These are phyloP conservation scores for Pleodorina starrii DNA, from an alignment of 139 green algal genomes.

Conservation along the genomic window DNA sequence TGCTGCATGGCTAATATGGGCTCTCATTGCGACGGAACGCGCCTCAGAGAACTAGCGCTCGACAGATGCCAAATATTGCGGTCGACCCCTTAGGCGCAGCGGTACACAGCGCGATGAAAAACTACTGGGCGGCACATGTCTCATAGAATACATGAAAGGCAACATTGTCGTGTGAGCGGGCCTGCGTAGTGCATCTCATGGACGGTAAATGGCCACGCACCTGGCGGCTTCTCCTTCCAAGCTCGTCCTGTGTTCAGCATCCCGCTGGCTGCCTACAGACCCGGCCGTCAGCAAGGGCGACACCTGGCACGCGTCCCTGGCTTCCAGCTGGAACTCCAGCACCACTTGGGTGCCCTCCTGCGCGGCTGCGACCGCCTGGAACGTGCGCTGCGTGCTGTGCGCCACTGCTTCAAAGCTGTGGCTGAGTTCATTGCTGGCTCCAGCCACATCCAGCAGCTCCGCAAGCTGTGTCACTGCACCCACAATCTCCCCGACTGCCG, in stretches of 20 bases:
- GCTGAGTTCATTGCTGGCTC: background rate
- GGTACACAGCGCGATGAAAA: too few species aligned
- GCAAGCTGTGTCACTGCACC: background rate
- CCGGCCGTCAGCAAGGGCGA: background rate
- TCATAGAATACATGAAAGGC: too few species aligned
- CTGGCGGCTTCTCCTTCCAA: slow-evolving; percentile 1
- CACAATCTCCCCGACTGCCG: background rate
- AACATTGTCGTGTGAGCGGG: too few species aligned
- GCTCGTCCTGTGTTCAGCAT: background rate
- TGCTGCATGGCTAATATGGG: too few species aligned
- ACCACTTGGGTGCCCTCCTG: background rate
- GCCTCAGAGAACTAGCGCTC: too few species aligned
- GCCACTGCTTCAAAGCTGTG: slow-evolving; percentile 30
- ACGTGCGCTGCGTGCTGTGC: background rate
- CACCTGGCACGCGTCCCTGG: slow-evolving; percentile 1
- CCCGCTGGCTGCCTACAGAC: background rate
- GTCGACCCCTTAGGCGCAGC: too few species aligned
- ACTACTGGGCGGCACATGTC: too few species aligned
- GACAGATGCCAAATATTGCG: too few species aligned
- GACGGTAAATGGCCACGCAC: too few species aligned
- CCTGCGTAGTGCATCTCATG: too few species aligned
- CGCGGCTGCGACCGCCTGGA: background rate
- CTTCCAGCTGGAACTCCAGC: background rate
- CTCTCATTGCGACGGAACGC: too few species aligned
- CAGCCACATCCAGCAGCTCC: background rate